A percentile compares a stretch with the other conserved stretches of the same genome.
Conservation (phyloP, 352 stramenopile species). For the Phytophthora boehmeriae region DNA sequence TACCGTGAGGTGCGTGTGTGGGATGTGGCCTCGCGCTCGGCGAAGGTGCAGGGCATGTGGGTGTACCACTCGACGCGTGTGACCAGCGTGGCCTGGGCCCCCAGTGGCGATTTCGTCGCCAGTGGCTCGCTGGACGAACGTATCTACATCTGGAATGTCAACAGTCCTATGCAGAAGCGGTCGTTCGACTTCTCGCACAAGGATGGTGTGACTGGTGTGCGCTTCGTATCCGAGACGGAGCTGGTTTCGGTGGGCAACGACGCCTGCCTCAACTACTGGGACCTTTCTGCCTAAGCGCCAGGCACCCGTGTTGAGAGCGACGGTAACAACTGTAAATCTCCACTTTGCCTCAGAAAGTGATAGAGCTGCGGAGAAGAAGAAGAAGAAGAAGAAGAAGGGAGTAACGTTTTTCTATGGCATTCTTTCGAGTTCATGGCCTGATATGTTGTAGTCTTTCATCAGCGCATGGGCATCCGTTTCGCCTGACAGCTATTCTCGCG, state of each 20-base stretch:
- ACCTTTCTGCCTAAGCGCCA: constrained; percentile 49
- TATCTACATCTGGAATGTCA: constrained; percentile 96
- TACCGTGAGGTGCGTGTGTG: constrained; percentile 92
- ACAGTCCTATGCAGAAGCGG: constrained; percentile 68
- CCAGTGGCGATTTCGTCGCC: constrained; percentile 90
- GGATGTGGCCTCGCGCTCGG: constrained; percentile 76
- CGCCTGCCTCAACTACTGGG: constrained; percentile 81
- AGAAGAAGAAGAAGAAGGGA: too few relatives aligned
- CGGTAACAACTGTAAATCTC: too few relatives aligned
- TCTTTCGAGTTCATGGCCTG: too few relatives aligned
- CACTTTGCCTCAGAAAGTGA: too few relatives aligned
- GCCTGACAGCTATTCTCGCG: too few relatives aligned
- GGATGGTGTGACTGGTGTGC: constrained; percentile 76
- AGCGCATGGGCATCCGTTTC: too few relatives aligned
- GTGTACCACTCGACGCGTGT: constrained; percentile 97
- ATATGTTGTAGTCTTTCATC: too few relatives aligned
- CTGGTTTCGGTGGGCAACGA: constrained; percentile 85
- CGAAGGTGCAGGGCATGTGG: constrained; percentile 93
- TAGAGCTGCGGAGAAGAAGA: too few relatives aligned
- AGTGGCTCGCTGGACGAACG: constrained; percentile 94
- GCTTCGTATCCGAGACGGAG: constrained; percentile 74
- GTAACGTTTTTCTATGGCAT: too few relatives aligned
- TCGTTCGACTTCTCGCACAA: constrained; percentile 84
- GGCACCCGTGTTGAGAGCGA: background rate
- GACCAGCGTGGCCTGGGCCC: constrained; percentile 93